Base-by-base conservation (phyloP, 176 grass and related monocot genomes). In the Ensete glaucum region DNA sequence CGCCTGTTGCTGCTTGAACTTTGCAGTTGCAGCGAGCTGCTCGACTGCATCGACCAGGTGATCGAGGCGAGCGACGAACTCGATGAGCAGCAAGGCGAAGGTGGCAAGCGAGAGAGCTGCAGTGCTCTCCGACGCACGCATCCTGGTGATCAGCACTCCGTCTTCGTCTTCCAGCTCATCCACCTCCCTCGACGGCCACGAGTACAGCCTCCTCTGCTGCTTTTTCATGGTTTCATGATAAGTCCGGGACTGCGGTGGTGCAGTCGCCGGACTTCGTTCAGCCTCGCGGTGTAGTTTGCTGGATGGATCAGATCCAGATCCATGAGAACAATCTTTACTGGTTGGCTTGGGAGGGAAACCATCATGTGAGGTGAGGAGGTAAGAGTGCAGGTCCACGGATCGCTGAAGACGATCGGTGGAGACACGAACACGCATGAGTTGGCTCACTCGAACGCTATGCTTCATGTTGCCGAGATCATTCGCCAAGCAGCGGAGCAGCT, bases 11-110 rank as follows among this genome's bases (percentile, higher is more conserved):
- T 86, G 50, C 57, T 86, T 68, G 13, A 86, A 86, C 71, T 81
- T 90, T 1, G 84, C 88, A 24, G 76, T 54, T 55, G 77, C 78
- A 7, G 69, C 78, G 29, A 90, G 78, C 53, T 84, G 73, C 53
- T 84, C 78, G 20, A 87, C 85, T 10, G 79, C 75, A 71, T 87
- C 85, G 56, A 87, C 88, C 76, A 90, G 60, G 72, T 84, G 71
- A 58, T 87, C 85, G 11, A 90, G 82, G 79, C 85, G 77, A 1
- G 82, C 78, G 5, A 90, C 82, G 58, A 90, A 90, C 67, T 90
- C 79, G 4, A 90, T 73, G 25, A 90, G 79, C 53, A 90, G 34
- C 2, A 71, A 87, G 25, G 83, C 70, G 55, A 87, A 90, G 19
- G 75, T 87, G 48, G 74, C 64, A 1, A 85, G 80, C 22, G 85